Conservation (phyloP, 2,329 filamentous ascomycete species). For the Clarireedia sp. region DNA sequence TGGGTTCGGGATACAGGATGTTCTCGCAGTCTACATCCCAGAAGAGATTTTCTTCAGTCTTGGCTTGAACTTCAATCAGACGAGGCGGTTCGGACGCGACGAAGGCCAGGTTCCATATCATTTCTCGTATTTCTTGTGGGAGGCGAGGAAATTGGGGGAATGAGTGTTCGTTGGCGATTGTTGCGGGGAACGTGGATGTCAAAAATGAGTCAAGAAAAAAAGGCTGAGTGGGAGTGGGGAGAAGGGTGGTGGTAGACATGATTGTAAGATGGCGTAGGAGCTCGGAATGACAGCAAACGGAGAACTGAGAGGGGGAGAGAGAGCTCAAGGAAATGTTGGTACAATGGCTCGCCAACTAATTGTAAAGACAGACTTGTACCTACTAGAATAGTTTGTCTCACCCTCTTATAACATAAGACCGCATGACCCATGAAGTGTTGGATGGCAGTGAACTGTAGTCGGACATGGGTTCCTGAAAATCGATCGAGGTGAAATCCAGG, state of each 20-base stretch:
- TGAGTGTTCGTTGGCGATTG: neutral
- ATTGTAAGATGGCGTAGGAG: neutral
- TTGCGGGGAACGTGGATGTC: neutral
- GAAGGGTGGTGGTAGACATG: neutral
- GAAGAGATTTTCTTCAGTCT: neutral
- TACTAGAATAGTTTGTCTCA: no score
- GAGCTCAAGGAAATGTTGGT: no score
- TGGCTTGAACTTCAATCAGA: conserved; percentile 1
- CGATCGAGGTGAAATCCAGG: neutral
- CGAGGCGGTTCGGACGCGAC: neutral
- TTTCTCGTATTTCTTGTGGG: neutral
- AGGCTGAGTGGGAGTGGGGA: neutral
- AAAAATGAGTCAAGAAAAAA: neutral
- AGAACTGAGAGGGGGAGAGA: neutral
- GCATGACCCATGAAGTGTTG: neutral
- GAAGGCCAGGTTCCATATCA: conserved; percentile 4
- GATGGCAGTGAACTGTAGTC: neutral
- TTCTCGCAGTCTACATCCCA: conserved; percentile 1
- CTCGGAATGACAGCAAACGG: neutral
- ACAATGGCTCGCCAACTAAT: no score
- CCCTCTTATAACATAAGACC: neutral
- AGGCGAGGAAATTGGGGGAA: neutral
- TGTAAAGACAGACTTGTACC: no score
- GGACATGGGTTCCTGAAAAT: neutral
- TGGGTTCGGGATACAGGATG: conserved; percentile 1